Percentiles rank a stretch among this genome's conserved stretches.
These are phyloP conservation scores for Candida ficus DNA, from an alignment of 805 yeast genomes.

Conservation along the genomic window DNA sequence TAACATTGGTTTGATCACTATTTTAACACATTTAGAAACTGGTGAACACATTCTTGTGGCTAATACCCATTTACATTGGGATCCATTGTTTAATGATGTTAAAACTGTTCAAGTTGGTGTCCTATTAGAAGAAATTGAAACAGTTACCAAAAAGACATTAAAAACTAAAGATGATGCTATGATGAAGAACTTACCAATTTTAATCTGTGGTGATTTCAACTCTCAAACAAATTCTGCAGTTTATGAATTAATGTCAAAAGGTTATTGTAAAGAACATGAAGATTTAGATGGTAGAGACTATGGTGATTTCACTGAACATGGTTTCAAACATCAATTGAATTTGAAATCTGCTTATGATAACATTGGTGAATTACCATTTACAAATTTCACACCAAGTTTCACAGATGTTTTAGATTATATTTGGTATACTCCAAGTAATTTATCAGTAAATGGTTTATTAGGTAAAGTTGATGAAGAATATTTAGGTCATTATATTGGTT, in stretches of 20 bases:
- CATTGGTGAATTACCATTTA: constrained; percentile 88
- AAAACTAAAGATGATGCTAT: constrained; percentile 37
- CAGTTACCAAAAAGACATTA: constrained; percentile 38
- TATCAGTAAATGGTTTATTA: constrained; percentile 78
- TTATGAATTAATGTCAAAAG: constrained; percentile 80
- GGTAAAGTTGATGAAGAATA: constrained; percentile 83
- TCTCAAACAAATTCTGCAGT: constrained; percentile 87
- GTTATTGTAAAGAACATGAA: constrained; percentile 68
- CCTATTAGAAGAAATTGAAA: constrained; percentile 80
- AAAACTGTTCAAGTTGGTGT: constrained; percentile 94
- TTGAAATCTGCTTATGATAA: constrained; percentile 80
- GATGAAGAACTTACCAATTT: constrained; percentile 60
- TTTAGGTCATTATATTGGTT: constrained; percentile 72
- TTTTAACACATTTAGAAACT: constrained; percentile 66
- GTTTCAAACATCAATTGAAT: constrained; percentile 76
- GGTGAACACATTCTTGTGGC: constrained; percentile 71
- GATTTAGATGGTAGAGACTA: constrained; percentile 86
- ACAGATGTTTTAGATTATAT: constrained; percentile 92
- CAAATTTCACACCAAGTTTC: constrained; percentile 91
- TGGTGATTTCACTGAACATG: constrained; percentile 86
- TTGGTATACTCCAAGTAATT: constrained; percentile 83
- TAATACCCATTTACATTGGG: constrained; percentile 98
- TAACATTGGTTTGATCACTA: constrained; percentile 76
- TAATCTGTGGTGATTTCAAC: constrained; percentile 95
- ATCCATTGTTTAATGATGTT: constrained; percentile 93